Percentiles rank a stretch among this genome's conserved stretches.
Conservation (phyloP, 352 stramenopile genomes). For the Peronospora destructor region DNA sequence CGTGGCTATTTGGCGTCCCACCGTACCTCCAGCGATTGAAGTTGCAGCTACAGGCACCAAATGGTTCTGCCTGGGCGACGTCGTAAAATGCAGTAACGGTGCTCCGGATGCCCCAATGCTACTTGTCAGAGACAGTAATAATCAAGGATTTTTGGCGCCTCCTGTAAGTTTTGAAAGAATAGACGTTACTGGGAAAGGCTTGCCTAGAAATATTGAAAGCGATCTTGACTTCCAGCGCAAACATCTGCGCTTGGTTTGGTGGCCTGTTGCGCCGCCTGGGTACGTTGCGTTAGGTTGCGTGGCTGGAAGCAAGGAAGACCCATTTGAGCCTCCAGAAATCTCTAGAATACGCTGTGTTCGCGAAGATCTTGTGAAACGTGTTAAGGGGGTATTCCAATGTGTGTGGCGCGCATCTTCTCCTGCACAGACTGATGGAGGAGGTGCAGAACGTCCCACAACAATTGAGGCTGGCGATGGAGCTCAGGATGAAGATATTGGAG, state of each 20-base stretch:
- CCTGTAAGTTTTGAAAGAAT: slow-evolving; percentile 75
- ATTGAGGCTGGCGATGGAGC: slow-evolving; percentile 30
- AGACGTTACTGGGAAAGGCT: slow-evolving; percentile 73
- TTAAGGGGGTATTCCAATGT: slow-evolving; percentile 47
- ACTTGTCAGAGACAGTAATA: slow-evolving; percentile 49
- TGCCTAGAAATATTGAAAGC: slow-evolving; percentile 69
- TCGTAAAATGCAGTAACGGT: slow-evolving; percentile 58
- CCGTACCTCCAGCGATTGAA: slow-evolving; percentile 38
- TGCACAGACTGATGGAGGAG: slow-evolving; percentile 26
- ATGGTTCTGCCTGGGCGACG: slow-evolving; percentile 72
- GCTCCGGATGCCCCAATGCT: slow-evolving; percentile 48
- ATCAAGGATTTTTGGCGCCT: slow-evolving; percentile 40
- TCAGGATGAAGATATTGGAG: slow-evolving; percentile 15
- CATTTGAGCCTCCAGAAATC: slow-evolving; percentile 59
- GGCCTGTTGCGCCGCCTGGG: slow-evolving; percentile 66
- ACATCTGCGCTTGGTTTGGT: slow-evolving; percentile 78
- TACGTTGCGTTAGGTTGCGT: slow-evolving; percentile 75
- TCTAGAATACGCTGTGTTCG: slow-evolving; percentile 56
- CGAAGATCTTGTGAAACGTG: slow-evolving; percentile 65
- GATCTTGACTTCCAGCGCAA: slow-evolving; percentile 77
- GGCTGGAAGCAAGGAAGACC: slow-evolving; percentile 71
- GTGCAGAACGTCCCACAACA: slow-evolving; percentile 26
- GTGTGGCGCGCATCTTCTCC: slow-evolving; percentile 43
- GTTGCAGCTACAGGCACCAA: slow-evolving; percentile 16
- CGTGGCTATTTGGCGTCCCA: slow-evolving; percentile 72